Conservation (phyloP, 208 protist genomes). For the Trypanosoma avium region DNA sequence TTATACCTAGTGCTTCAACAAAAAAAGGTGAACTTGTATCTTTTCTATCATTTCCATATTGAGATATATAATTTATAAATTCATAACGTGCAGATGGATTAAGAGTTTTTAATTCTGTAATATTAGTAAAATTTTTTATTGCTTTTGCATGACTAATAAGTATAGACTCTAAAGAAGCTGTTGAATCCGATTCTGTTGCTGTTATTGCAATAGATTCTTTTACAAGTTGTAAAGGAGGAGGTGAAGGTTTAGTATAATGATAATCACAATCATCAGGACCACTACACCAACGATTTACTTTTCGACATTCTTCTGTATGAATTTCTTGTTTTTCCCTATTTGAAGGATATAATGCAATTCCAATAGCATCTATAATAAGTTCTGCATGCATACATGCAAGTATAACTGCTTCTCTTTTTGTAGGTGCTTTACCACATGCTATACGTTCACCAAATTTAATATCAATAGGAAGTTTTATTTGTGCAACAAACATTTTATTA, state of each 20-base stretch:
- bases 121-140: constrained; percentile 31
- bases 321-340: constrained; percentile 36
- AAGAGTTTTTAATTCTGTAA: constrained; percentile 35
- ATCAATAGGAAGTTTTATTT: constrained; percentile 69
- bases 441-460: constrained; percentile 69
- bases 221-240: constrained; percentile 53
- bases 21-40: constrained; percentile 42
- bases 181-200: constrained; percentile 2
- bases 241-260: constrained; percentile 43
- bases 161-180: constrained; percentile 49
- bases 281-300: constrained; percentile 73
- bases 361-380: constrained; percentile 85
- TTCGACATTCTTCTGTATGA: constrained; percentile 69
- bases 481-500: constrained; percentile 54
- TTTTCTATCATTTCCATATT: not conserved
- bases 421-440: constrained; percentile 63
- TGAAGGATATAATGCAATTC: constrained; percentile 69
- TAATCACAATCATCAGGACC: constrained; percentile 48
- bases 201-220: not conserved
- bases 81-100: constrained; percentile 32
- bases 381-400: constrained; percentile 91
- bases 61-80: constrained; percentile 54
- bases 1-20: constrained; percentile 62
- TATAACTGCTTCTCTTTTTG: constrained; percentile 50
- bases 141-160: constrained; percentile 61